Conservation (phyloP, 192 early-diverging fungal species). For the Chytriomyces sp. region DNA sequence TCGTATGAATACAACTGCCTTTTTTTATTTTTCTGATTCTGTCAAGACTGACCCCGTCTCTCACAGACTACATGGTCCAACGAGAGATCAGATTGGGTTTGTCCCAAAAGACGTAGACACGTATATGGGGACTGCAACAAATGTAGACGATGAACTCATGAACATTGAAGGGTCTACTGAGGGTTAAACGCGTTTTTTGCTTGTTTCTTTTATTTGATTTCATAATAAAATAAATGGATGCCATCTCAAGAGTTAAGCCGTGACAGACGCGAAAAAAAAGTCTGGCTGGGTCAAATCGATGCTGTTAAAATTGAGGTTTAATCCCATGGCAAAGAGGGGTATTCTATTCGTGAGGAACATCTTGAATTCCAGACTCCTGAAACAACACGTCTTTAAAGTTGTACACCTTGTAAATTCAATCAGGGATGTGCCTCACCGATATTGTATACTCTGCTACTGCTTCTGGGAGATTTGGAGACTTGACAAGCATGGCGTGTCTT, state of each 20-base stretch:
- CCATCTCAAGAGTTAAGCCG: too few relatives aligned
- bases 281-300: too few relatives aligned
- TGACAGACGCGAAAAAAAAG: too few relatives aligned
- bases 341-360: too few relatives aligned
- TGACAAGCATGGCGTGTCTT: conserved; percentile 42
- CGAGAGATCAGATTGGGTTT: conserved; percentile 32
- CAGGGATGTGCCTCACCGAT: conserved; percentile 24
- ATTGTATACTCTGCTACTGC: conserved; percentile 32
- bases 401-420: too few relatives aligned
- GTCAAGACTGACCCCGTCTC: background rate
- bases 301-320: too few relatives aligned
- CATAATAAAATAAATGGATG: background rate
- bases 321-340: too few relatives aligned
- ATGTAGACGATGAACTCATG: conserved; percentile 56
- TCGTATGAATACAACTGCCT: conserved; percentile 22
- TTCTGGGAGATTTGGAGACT: conserved; percentile 43
- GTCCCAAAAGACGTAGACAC: conserved; percentile 43
- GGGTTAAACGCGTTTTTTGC: background rate
- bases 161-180: conserved; percentile 9
- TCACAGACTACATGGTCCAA: conserved; percentile 45
- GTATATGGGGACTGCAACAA: conserved; percentile 48
- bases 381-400: too few relatives aligned
- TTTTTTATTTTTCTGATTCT: conserved; percentile 5
- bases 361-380: too few relatives aligned
- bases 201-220: background rate